A percentile compares a stretch with the other conserved stretches of the same genome.
phyloP scores from a whole-genome alignment of 768 basidiomycete genomes.

The Stropharia rugosoannulata region DNA sequence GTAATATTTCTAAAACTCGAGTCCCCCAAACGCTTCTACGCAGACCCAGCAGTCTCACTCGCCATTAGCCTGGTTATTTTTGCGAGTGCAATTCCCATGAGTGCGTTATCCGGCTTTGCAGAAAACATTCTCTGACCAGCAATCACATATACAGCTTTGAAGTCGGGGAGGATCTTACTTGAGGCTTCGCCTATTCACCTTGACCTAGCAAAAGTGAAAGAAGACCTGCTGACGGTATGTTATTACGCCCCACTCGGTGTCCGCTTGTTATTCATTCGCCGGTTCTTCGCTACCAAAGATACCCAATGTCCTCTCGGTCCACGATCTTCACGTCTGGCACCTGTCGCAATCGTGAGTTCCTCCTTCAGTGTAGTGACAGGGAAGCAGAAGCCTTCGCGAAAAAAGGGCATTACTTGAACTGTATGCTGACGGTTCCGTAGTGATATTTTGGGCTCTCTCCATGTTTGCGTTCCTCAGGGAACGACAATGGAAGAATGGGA shows the following conservation, averaged over 20 bases:
- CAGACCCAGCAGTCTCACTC: constrained; percentile 52
- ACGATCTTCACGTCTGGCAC: constrained; percentile 57
- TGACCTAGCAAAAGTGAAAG: constrained; percentile 46
- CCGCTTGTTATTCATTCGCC: not conserved
- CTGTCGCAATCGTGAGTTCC: constrained; percentile 49
- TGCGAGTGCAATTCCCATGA: constrained; percentile 49
- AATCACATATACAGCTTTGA: constrained; percentile 30
- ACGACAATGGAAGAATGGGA: constrained; percentile 51
- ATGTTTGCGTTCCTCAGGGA: constrained; percentile 49
- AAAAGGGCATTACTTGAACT: not conserved
- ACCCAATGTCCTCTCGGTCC: constrained; percentile 45
- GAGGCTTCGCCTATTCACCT: constrained; percentile 52
- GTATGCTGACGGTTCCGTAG: constrained; percentile 12
- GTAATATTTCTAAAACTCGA: constrained; percentile 46
- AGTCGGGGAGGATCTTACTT: constrained; percentile 48
- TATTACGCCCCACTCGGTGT: constrained; percentile 4
- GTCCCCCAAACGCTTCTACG: constrained; percentile 48
- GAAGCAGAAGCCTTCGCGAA: not conserved
- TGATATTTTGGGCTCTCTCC: constrained; percentile 51
- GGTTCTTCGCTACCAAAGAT: constrained; percentile 26
- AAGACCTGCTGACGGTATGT: constrained; percentile 45
- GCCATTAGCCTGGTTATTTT: constrained; percentile 53
- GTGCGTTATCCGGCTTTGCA: constrained; percentile 25
- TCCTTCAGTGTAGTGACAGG: not conserved
- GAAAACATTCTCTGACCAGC: not conserved